Evolutionary conservation across 176 grass and related monocot genomes (phyloP), one percentile per base, ranked within the genome.

Genomic region (Cenchrus fungigraminus): DNA sequence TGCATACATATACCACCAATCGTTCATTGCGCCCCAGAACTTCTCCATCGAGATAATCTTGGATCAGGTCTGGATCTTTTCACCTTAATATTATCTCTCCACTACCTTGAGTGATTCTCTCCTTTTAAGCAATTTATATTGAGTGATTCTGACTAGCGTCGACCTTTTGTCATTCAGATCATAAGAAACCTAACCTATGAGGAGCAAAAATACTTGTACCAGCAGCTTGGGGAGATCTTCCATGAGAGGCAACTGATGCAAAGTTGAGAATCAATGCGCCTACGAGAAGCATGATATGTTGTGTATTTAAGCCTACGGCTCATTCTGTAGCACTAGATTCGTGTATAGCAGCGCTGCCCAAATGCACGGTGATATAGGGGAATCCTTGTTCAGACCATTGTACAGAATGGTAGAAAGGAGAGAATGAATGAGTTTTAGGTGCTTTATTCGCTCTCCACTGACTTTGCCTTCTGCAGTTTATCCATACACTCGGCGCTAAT

Each of bases 1-100:
- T 82, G 97, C 97, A 65, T 99, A 99, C 72, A 99, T 96, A 94
- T 99, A 99, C 76, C 92, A 91, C 89, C 94, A 99, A 78, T 99
- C 97, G 46, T 99, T 99, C 79, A 92, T 99, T 68, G 82, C 90
- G 37, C 78, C 88, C 58, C 90, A 99, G 70, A 92, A 89, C 74
- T 94, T 88, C 82, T 99, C 97, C 46, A 76, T 99, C 29, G 84
- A 92, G 32, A 84, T 88, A 69, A 96, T 99, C 88, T 81, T 96
- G 68, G 97, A 99, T 70, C 97, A 99, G 94, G 97, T 99, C 69
- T 69, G 51, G 25, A 76, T 57, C 52, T 19, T 71, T 34, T 11
- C 65, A 34, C 13, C 57, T 65, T 64, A 40, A 51, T 77, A 68
- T 58, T 46, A 40, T 50, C 29, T 40, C 37, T 62, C 32, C 19